Evolutionary conservation across 371 early-diverging fungal genomes (phyloP), one percentile per base, ranked within the genome.

Genomic region (Sporodiniella umbellata): DNA sequence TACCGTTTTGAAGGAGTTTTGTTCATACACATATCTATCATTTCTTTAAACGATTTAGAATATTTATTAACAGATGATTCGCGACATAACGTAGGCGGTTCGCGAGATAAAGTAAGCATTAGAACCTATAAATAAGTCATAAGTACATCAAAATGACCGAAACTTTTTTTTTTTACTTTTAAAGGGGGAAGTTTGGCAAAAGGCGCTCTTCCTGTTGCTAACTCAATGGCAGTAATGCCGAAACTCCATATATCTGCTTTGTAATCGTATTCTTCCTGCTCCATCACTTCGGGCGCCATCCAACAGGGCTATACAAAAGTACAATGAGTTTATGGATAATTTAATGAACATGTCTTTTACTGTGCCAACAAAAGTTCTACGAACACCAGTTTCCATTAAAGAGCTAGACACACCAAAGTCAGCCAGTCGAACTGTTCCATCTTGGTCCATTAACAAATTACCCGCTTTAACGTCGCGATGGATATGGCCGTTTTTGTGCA

Each of bases 391-490:
- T 45, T 92, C 91, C 78, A 83, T 83, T 46, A 93, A 60, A 6
- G 86, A 85, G 6, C 86, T 82, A 8, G 85, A 82, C 6, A 94
- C 94, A 17, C 95, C 94, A 66, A 95, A 95, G 72, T 95, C 95
- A n/a, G 90, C 93, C 24, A 95, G 62, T 38, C 87, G 63, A 0
- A 93, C 91, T 11, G 83, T 66, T 1, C 93, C 93, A 53, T 88
- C 85, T 6, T 85, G 83, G 59, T 89, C 90, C 70, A 93, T 75
- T 21, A 95, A 62, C 26, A 95, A 62, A 68, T 95, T 95, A 10
- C 90, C 90, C 33, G 92, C 92, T 62, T 93, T 94, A 22, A 93
- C 88, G 66, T 95, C 95, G 35, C 95, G 73, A 68, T 95, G 95
- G 50, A 95, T 93, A 56, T 90, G 80, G 2, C 89, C 88, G 60